Percentiles rank a stretch among this genome's conserved stretches.
These are phyloP conservation scores for Gremmenia infestans DNA, from an alignment of 2,329 filamentous ascomycete species.

Conservation along the genomic window DNA sequence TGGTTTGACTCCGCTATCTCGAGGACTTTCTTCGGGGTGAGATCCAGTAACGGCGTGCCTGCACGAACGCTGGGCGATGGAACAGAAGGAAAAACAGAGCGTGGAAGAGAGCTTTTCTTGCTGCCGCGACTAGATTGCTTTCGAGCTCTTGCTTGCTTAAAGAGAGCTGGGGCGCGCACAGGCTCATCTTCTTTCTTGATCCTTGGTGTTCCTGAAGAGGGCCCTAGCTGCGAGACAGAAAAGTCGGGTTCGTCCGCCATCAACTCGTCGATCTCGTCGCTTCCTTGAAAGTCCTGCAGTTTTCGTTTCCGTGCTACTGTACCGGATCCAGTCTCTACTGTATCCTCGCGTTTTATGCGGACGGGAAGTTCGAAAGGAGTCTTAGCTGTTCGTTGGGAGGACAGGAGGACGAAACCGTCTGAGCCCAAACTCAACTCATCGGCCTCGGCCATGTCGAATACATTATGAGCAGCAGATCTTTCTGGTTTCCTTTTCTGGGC, in stretches of 20 bases:
- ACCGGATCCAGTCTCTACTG: conserved; percentile 1
- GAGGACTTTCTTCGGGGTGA: conserved; percentile 11
- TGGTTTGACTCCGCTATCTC: conserved; percentile 16
- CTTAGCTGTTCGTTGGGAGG: conserved; percentile 13
- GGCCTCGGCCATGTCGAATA: conserved; percentile 16
- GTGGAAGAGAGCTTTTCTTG: not conserved
- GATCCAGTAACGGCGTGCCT: conserved; percentile 22
- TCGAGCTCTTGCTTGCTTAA: not conserved
- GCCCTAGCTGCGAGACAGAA: not conserved
- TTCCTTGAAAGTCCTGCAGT: conserved; percentile 9
- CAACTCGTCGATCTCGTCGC: conserved; percentile 9
- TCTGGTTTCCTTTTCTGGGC: not conserved
- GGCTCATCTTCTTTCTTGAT: conserved; percentile 3
- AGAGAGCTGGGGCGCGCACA: not conserved
- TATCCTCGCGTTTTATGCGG: conserved; percentile 16
- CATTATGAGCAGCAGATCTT: not conserved
- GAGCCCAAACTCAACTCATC: conserved; percentile 26
- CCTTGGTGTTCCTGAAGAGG: conserved; percentile 1
- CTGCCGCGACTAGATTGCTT: not conserved
- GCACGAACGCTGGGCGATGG: conserved; percentile 2
- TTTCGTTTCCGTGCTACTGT: conserved; percentile 15
- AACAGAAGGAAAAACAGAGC: not conserved
- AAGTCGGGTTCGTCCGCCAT: conserved; percentile 2
- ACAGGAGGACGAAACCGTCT: conserved; percentile 22
- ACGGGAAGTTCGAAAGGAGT: conserved; percentile 4